Evolutionary conservation across 73 alveolate species (phyloP).

Genomic region (Paramecium primaurelia): DNA sequence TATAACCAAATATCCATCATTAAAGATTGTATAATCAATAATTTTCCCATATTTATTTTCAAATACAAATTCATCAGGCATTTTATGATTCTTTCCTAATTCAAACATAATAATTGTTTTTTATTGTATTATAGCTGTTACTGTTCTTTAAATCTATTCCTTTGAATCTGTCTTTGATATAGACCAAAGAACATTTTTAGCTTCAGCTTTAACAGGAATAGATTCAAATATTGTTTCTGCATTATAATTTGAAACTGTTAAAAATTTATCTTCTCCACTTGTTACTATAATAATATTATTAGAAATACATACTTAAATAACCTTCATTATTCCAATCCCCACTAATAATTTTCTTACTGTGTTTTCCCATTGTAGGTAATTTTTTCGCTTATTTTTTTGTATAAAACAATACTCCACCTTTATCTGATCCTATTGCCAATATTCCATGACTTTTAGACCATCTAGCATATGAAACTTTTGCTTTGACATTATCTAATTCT

Average conservation of each 20-base stretch:
- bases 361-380: slow-evolving; percentile 96
- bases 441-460: slow-evolving; percentile 96
- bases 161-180: slow-evolving; percentile 78
- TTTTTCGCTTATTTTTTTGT: slow-evolving; percentile 95
- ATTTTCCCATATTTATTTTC: slow-evolving; percentile 94
- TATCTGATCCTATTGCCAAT: slow-evolving; percentile 97
- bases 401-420: slow-evolving; percentile 96
- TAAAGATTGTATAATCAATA: slow-evolving; percentile 87
- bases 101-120: slow-evolving; percentile 84
- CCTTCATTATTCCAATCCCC: slow-evolving; percentile 97
- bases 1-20: slow-evolving; percentile 89
- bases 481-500: slow-evolving; percentile 74
- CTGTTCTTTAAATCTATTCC: slow-evolving; percentile 76
- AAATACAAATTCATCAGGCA: slow-evolving; percentile 90
- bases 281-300: slow-evolving; percentile 65
- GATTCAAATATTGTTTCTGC: slow-evolving; percentile 92
- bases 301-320: slow-evolving; percentile 28
- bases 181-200: slow-evolving; percentile 86
- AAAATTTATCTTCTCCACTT: slow-evolving; percentile 91
- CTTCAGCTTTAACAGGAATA: slow-evolving; percentile 84
- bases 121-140: slow-evolving; percentile 86
- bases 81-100: slow-evolving; percentile 70
- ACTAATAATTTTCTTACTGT: slow-evolving; percentile 88
- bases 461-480: slow-evolving; percentile 84
- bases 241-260: slow-evolving; percentile 86